A percentile compares a stretch with the other conserved stretches of the same genome.
Conservation (phyloP, 495 filamentous ascomycete genomes). For the Lindgomyces ingoldianus region DNA sequence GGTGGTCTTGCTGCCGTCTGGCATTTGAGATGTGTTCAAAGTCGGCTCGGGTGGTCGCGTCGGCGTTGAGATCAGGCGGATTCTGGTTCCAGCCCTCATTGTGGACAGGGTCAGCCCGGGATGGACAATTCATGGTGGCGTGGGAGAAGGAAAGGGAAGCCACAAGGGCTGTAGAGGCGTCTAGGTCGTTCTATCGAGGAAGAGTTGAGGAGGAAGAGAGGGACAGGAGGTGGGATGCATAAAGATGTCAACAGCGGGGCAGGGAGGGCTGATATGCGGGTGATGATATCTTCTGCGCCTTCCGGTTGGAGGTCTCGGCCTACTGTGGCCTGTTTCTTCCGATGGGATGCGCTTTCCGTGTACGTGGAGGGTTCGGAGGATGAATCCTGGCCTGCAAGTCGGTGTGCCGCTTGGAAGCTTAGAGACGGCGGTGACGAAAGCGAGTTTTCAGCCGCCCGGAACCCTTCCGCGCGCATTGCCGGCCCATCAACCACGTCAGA, state of each 20-base stretch:
- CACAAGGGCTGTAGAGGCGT: too few relatives aligned
- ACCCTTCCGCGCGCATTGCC: too few relatives aligned
- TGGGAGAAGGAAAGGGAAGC: not conserved
- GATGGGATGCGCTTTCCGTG: not conserved
- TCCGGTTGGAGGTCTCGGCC: not conserved
- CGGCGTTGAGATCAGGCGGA: constrained; percentile 54
- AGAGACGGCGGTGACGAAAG: not conserved
- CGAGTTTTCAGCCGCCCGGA: not conserved
- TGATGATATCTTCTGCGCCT: not conserved
- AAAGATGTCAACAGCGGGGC: not conserved
- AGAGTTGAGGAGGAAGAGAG: not conserved
- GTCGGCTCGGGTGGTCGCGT: constrained; percentile 60
- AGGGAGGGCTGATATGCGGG: not conserved
- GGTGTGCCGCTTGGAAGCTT: not conserved
- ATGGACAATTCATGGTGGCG: constrained; percentile 57
- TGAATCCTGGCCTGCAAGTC: too few relatives aligned
- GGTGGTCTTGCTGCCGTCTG: constrained; percentile 46
- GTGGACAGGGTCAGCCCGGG: constrained; percentile 52
- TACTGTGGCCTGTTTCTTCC: not conserved
- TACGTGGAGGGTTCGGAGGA: too few relatives aligned
- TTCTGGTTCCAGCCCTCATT: constrained; percentile 60
- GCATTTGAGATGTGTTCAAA: constrained; percentile 59
- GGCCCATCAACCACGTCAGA: too few relatives aligned
- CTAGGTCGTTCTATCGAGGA: not conserved
- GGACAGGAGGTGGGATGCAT: not conserved